These are phyloP conservation scores for Aphanocladium album DNA, from an alignment of 2,329 filamentous ascomycete genomes.

Conservation along the genomic window DNA sequence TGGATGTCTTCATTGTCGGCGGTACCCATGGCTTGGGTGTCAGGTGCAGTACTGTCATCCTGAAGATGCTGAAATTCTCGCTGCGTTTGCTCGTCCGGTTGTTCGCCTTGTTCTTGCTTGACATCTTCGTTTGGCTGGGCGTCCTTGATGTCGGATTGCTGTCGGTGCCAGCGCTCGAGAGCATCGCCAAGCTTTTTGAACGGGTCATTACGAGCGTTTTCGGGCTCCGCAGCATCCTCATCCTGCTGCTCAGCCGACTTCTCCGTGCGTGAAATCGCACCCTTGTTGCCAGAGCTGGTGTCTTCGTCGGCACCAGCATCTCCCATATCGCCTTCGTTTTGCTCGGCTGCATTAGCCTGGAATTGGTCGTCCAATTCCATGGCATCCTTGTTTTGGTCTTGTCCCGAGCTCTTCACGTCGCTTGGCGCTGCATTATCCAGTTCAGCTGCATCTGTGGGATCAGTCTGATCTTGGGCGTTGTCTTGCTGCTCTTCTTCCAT, in stretches of 20 bases:
- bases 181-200: conserved; percentile 95
- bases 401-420: conserved; percentile 58
- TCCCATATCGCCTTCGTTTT: conserved; percentile 61
- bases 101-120: conserved; percentile 37
- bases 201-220: conserved; percentile 53
- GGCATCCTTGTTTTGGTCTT: conserved; percentile 60
- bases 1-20: conserved; percentile 83
- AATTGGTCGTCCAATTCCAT: conserved; percentile 59
- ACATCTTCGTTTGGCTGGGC: conserved; percentile 41
- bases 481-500: conserved; percentile 34
- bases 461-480: conserved; percentile 32
- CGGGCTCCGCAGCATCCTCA: conserved; percentile 40
- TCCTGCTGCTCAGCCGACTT: conserved; percentile 41
- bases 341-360: conserved; percentile 55
- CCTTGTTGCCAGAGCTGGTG: conserved; percentile 59
- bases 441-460: conserved; percentile 31
- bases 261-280: conserved; percentile 44
- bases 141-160: conserved; percentile 75
- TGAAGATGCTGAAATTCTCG: conserved; percentile 92
- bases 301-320: conserved; percentile 61
- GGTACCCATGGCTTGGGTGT: conserved; percentile 85
- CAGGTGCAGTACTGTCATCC: conserved; percentile 74
- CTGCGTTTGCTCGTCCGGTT: conserved; percentile 66
- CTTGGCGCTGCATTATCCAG: conserved; percentile 60
- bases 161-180: conserved; percentile 86